Conservation (phyloP, 148 eudicot species). For the Diospyros lotus region DNA sequence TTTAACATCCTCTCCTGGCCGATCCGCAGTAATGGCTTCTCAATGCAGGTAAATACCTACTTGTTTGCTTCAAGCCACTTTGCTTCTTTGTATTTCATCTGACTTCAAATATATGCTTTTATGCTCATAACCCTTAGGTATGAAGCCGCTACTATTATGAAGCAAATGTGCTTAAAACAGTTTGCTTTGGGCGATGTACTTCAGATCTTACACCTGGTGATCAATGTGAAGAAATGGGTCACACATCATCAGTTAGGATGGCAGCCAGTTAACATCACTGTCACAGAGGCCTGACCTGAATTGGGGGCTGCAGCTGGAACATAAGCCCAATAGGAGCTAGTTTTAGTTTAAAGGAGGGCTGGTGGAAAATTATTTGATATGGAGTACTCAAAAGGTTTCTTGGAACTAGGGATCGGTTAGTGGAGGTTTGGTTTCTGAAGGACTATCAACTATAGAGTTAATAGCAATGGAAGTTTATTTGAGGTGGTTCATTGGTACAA, state of each 20-base stretch:
- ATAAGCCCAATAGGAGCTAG: slow-evolving; percentile 2
- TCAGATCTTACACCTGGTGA: slow-evolving; percentile 61
- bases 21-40: slow-evolving; percentile 51
- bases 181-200: slow-evolving; percentile 58
- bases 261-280: slow-evolving; percentile 63
- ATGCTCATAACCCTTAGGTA: slow-evolving; percentile 37
- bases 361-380: neutral
- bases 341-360: neutral
- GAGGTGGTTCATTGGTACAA: neutral
- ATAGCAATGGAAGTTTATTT: slow-evolving; percentile 2
- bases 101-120: slow-evolving; percentile 3
- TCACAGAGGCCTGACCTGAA: slow-evolving; percentile 41
- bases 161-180: slow-evolving; percentile 59
- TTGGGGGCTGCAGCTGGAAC: slow-evolving; percentile 30
- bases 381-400: neutral
- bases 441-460: neutral
- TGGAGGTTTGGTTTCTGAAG: slow-evolving; percentile 8
- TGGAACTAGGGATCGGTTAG: slow-evolving; percentile 7
- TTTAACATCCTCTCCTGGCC: slow-evolving; percentile 59
- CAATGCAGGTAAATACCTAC: slow-evolving; percentile 49
- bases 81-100: neutral
- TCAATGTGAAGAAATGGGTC: slow-evolving; percentile 61
- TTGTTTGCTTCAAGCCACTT: slow-evolving; percentile 4
- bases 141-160: slow-evolving; percentile 77
- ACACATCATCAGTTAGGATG: slow-evolving; percentile 67